A percentile compares a stretch with the other conserved stretches of the same genome.
phyloP scores from a whole-genome alignment of 2,329 filamentous ascomycete genomes.

The Parafenestella ontariensis region DNA sequence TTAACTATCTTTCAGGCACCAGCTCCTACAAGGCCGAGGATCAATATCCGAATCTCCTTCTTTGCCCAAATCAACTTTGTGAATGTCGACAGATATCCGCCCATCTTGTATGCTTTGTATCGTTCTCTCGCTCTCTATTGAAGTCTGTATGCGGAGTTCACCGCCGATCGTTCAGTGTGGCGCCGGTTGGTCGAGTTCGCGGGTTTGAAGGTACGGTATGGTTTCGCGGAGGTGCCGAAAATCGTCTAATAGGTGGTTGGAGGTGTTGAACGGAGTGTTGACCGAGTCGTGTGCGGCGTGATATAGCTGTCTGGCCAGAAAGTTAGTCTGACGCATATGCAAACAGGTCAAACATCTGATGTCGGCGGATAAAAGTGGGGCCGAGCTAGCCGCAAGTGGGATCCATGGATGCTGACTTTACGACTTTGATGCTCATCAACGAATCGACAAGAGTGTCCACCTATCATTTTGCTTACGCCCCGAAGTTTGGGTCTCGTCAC shows the following conservation, averaged over 20 bases:
- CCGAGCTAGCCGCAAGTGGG: slow-evolving; percentile 2
- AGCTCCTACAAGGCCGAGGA: slow-evolving; percentile 81
- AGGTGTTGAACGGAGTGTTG: not conserved
- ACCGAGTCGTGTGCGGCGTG: slow-evolving; percentile 18
- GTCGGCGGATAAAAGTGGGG: slow-evolving; percentile 12
- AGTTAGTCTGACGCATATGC: slow-evolving; percentile 27
- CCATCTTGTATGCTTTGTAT: slow-evolving; percentile 36
- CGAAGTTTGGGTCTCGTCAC: too few relatives aligned
- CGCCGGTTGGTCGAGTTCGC: not conserved
- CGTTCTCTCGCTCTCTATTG: slow-evolving; percentile 13
- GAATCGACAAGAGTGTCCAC: not conserved
- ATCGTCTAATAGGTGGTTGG: not conserved
- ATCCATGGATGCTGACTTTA: too few relatives aligned
- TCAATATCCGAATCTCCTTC: slow-evolving; percentile 97
- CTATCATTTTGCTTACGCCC: not conserved
- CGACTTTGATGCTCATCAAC: too few relatives aligned
- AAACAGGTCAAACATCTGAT: slow-evolving; percentile 34
- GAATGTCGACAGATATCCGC: slow-evolving; percentile 42
- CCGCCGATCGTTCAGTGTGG: slow-evolving; percentile 9
- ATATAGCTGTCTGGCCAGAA: slow-evolving; percentile 32
- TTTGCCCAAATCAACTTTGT: slow-evolving; percentile 70
- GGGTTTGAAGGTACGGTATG: not conserved
- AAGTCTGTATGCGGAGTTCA: slow-evolving; percentile 19
- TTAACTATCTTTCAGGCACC: not conserved
- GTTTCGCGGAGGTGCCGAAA: not conserved